A percentile compares a stretch with the other conserved stretches of the same genome.
These are phyloP conservation scores for Arthrobotrys sinensis DNA, from an alignment of 2,329 filamentous ascomycete species.

Conservation along the genomic window DNA sequence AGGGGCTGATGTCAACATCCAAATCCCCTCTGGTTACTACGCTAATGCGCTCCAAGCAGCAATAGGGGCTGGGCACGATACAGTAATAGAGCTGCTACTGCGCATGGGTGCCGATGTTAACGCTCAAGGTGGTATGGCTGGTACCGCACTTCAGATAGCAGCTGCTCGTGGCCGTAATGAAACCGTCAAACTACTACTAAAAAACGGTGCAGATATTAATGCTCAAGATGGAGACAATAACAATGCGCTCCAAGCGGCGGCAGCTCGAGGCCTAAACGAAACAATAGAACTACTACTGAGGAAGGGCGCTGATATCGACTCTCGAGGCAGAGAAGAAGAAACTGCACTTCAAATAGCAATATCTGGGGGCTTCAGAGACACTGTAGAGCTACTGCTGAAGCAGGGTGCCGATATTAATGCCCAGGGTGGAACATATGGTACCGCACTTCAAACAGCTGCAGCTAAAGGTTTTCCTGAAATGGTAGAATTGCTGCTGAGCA, in stretches of 20 bases:
- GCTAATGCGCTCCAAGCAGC: not conserved
- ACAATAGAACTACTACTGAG: not conserved
- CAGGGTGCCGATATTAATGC: constrained; percentile 22
- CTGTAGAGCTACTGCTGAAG: constrained; percentile 11
- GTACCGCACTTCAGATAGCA: not conserved
- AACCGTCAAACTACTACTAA: not conserved
- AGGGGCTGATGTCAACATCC: not conserved
- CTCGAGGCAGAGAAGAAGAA: not conserved
- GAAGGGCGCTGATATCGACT: constrained; percentile 3
- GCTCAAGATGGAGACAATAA: not conserved
- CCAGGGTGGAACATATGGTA: constrained; percentile 11
- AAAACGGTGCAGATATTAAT: constrained; percentile 15
- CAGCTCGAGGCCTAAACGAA: not conserved
- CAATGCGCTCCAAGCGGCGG: not conserved
- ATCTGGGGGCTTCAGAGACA: not conserved
- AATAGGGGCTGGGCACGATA: not conserved
- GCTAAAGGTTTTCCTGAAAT: not conserved
- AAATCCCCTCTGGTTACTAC: not conserved
- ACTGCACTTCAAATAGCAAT: constrained; percentile 7
- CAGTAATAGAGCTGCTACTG: not conserved
- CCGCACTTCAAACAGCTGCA: constrained; percentile 17
- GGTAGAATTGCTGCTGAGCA: constrained; percentile 21
- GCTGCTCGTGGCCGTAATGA: not conserved
- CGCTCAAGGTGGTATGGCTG: not conserved
- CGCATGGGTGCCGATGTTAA: not conserved